These are phyloP conservation scores for Ormosia emarginata DNA, from an alignment of 306 rosid genomes.

Conservation along the genomic window DNA sequence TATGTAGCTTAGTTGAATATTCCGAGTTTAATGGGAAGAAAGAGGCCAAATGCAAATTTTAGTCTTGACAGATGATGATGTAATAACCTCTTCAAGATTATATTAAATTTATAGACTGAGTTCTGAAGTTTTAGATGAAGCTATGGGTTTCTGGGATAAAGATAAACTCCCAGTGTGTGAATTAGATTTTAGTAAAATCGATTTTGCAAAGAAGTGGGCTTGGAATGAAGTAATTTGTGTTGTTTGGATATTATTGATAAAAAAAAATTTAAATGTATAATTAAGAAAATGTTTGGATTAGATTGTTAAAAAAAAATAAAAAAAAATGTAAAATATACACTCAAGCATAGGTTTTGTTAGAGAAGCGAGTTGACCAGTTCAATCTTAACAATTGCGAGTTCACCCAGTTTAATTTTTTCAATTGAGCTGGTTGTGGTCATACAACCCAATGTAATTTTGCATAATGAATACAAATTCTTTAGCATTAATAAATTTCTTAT, in stretches of 20 bases:
- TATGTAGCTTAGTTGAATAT: constrained; percentile 32
- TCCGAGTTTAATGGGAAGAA: constrained; percentile 19
- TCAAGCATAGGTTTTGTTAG: no score
- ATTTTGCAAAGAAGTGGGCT: background rate
- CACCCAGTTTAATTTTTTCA: no score
- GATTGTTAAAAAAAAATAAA: no score
- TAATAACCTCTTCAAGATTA: constrained; percentile 7
- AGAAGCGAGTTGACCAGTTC: no score
- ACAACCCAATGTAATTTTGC: no score
- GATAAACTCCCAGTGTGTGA: background rate
- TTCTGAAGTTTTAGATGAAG: constrained; percentile 10
- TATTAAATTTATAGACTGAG: background rate
- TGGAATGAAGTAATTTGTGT: background rate
- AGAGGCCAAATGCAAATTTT: background rate
- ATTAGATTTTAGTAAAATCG: background rate
- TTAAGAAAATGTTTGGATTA: no score
- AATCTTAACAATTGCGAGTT: no score
- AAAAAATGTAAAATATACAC: no score
- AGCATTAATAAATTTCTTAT: no score
- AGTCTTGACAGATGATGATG: constrained; percentile 20
- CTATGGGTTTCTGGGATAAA: background rate
- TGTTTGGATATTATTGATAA: background rate
- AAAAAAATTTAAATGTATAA: background rate
- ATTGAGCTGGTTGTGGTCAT: no score
- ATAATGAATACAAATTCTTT: no score